These are phyloP conservation scores for Aegilops bicornis DNA, from an alignment of 176 grass and related monocot genomes.

Conservation along the genomic window DNA sequence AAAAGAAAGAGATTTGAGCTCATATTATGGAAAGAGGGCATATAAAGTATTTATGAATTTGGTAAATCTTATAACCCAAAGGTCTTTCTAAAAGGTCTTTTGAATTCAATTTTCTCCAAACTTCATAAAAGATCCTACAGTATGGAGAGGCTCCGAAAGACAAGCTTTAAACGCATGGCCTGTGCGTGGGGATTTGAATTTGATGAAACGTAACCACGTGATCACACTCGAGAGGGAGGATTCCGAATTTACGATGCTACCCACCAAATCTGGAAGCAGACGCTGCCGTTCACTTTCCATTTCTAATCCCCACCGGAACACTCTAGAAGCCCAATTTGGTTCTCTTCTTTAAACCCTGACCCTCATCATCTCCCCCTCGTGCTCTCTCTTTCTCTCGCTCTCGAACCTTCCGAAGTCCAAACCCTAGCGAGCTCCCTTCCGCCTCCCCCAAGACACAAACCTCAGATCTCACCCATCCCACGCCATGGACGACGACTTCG, in stretches of 20 bases:
- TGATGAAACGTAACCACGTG: neutral
- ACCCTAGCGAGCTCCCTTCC: conserved; percentile 34
- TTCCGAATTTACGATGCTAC: neutral
- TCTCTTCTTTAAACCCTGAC: conserved; percentile 44
- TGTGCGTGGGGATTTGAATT: neutral
- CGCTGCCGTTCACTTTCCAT: neutral
- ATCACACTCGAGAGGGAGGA: neutral
- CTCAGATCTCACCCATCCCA: conserved; percentile 2
- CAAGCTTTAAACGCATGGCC: too few species aligned
- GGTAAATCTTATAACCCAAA: too few species aligned
- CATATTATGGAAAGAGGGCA: too few species aligned
- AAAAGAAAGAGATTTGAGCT: too few species aligned
- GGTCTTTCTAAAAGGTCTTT: too few species aligned
- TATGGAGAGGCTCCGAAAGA: too few species aligned
- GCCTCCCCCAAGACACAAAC: neutral
- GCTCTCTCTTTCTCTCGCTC: conserved; percentile 20
- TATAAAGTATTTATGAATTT: too few species aligned
- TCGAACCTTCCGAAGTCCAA: conserved; percentile 40
- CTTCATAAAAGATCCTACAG: too few species aligned
- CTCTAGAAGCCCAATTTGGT: conserved; percentile 44
- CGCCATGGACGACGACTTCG: conserved; percentile 89
- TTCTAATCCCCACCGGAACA: conserved; percentile 27
- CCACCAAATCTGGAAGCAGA: neutral
- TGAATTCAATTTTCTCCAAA: too few species aligned
- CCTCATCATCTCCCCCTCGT: conserved; percentile 4